Evolutionary conservation across 75 land plant genomes (phyloP).

Genomic region (Pseudotsuga menziesii): DNA sequence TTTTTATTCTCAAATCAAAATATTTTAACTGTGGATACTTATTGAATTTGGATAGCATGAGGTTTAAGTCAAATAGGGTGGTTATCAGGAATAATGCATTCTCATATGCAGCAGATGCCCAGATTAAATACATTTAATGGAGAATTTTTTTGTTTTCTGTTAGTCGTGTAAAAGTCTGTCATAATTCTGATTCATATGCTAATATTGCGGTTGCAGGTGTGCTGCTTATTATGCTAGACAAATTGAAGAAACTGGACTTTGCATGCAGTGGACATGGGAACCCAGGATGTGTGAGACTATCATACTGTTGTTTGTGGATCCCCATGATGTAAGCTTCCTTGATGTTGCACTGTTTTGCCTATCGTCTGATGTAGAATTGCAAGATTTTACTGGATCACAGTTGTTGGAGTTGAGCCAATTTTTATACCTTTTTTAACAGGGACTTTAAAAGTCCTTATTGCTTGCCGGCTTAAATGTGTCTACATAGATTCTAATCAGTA

Average conservation of each 20-base stretch:
- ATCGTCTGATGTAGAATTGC: background rate
- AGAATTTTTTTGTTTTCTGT: background rate
- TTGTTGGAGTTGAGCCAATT: too few species aligned
- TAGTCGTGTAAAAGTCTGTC: background rate
- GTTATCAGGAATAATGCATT: background rate
- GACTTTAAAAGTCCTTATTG: background rate
- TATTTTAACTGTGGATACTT: background rate
- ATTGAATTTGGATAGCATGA: background rate
- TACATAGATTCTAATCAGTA: background rate
- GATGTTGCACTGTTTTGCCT: conserved; percentile 8
- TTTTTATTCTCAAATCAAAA: background rate
- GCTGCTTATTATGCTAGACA: conserved; percentile 45
- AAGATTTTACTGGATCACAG: too few species aligned
- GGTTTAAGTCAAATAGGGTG: background rate
- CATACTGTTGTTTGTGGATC: conserved; percentile 62
- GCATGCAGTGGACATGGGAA: conserved; percentile 83
- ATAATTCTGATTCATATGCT: background rate
- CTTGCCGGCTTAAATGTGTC: background rate
- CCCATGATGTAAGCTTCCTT: conserved; percentile 56
- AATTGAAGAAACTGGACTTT: conserved; percentile 37
- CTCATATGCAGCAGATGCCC: background rate
- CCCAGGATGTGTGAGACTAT: conserved; percentile 79
- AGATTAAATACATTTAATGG: background rate
- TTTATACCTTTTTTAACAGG: background rate
- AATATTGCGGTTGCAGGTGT: conserved; percentile 40